Evolutionary conservation across 2,329 filamentous ascomycete genomes (phyloP), one percentile per base, ranked within the genome.

Genomic region (Penicillium hordei): DNA sequence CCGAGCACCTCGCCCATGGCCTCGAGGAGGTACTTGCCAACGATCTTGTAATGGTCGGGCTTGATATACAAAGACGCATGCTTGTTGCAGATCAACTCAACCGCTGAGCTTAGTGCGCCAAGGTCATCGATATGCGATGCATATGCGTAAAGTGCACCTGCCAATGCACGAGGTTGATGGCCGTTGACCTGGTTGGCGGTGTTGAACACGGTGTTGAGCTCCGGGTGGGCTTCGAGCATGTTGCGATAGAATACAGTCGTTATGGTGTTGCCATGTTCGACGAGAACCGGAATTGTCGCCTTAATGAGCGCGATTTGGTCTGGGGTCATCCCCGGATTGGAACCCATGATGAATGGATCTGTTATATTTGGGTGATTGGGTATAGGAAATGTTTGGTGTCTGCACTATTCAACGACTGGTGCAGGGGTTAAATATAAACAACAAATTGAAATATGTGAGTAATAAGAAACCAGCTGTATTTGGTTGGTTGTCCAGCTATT

Each of bases 31-130:
- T 89, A 86, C 67, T 84, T 84, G 55, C 86, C 89, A 3, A 92
- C 88, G 43, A 90, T 83, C 34, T 81, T 79, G 72, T 91, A 92
- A 61, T 91, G 86, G 39, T 89, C 85, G 0, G 88, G 83, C 55
- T 78, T 79, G 68, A 92, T 86, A 65, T 84, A 85, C 1, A 92
- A 79, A 0, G 86, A 89, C 58, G 83, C 88, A 72, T 92, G 89
- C 74, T 91, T 91, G 71, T 91, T 84, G 71, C 86, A 89, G 63
- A 93, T 91, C 66, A 87, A 83, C 72, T 90, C 86, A 15, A 85
- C 73, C 0, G 81, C 78, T 0, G 82, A 79, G 13, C 72, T 72
- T 5, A 92, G 79, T 21, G 78, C 82, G 46, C 80, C 82, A 0
- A 90, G 81, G 68, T 91, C 82, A 72, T 88, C 84, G 71, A 91